These are phyloP conservation scores for Papiliotrema nemorosa DNA, from an alignment of 1,284 basidiomycete genomes.

Conservation along the genomic window DNA sequence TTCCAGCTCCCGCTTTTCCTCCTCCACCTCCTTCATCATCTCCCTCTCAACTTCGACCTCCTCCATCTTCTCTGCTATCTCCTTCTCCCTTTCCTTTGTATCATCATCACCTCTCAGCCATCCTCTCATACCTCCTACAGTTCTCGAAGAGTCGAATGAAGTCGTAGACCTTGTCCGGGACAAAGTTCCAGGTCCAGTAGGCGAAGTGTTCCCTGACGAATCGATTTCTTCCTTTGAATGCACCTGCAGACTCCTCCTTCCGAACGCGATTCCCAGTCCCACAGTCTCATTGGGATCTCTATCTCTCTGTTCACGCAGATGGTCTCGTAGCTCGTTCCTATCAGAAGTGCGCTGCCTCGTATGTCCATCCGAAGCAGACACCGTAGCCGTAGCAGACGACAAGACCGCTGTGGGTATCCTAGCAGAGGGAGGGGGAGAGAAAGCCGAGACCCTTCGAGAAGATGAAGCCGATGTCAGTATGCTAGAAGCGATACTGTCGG, in stretches of 20 bases:
- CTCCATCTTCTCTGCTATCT: constrained; percentile 23
- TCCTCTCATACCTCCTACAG: constrained; percentile 12
- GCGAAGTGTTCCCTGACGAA: constrained; percentile 18
- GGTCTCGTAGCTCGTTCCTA: constrained; percentile 18
- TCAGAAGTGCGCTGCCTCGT: constrained; percentile 9
- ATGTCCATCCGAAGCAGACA: constrained; percentile 16
- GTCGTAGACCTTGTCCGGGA: constrained; percentile 13
- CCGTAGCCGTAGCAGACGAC: constrained; percentile 22
- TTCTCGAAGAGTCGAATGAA: constrained; percentile 13
- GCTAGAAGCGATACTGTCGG: constrained; percentile 28
- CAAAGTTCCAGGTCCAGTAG: not conserved
- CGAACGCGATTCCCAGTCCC: constrained; percentile 24
- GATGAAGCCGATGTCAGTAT: constrained; percentile 16
- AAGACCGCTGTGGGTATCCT: constrained; percentile 18
- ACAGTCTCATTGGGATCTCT: constrained; percentile 13
- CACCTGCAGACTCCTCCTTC: constrained; percentile 27
- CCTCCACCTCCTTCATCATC: constrained; percentile 33
- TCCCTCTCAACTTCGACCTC: constrained; percentile 40
- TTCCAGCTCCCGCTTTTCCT: constrained; percentile 28
- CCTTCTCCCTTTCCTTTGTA: constrained; percentile 9
- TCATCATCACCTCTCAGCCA: constrained; percentile 17
- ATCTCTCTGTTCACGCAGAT: constrained; percentile 29
- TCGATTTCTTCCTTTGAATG: constrained; percentile 31
- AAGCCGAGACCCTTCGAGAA: constrained; percentile 23
- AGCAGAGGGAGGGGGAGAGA: constrained; percentile 34